phyloP scores from a whole-genome alignment of 768 basidiomycete genomes.

The Rhodotorula kratochvilovae region DNA sequence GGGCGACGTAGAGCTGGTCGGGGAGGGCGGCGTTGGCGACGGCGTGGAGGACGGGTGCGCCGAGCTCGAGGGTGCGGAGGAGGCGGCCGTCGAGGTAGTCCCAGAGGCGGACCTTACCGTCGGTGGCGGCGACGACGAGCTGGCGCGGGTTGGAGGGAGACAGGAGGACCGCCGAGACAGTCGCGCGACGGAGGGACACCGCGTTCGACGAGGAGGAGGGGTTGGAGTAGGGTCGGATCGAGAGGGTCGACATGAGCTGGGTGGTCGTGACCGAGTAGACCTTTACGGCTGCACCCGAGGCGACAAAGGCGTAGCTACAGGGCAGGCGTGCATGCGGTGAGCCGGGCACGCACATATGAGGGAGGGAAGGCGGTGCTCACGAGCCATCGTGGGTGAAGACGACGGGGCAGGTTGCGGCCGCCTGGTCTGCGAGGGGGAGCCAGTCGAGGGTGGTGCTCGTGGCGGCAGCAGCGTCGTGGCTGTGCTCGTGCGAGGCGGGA shows the following conservation, averaged over 20 bases:
- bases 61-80: conserved; percentile 66
- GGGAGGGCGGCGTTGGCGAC: conserved; percentile 67
- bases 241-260: conserved; percentile 76
- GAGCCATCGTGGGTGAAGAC: conserved; percentile 31
- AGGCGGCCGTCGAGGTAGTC: conserved; percentile 82
- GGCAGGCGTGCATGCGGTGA: too few relatives aligned
- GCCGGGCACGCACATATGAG: neutral
- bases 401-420: conserved; percentile 17
- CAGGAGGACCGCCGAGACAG: conserved; percentile 68
- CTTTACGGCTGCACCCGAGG: conserved; percentile 73
- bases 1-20: conserved; percentile 65
- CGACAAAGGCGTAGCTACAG: conserved; percentile 76
- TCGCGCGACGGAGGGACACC: conserved; percentile 38
- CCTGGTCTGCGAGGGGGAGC: conserved; percentile 17
- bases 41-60: conserved; percentile 65
- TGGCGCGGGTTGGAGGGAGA: conserved; percentile 85
- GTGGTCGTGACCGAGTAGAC: conserved; percentile 76
- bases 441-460: conserved; percentile 4
- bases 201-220: conserved; percentile 36
- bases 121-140: conserved; percentile 74
- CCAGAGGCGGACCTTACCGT: conserved; percentile 86
- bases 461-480: neutral
- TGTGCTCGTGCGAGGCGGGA: neutral
- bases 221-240: conserved; percentile 48
- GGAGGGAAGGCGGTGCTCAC: neutral